Evolutionary conservation across 2,329 filamentous ascomycete genomes (phyloP), one percentile per base, ranked within the genome.

Genomic region (Phialophora verrucosa): DNA sequence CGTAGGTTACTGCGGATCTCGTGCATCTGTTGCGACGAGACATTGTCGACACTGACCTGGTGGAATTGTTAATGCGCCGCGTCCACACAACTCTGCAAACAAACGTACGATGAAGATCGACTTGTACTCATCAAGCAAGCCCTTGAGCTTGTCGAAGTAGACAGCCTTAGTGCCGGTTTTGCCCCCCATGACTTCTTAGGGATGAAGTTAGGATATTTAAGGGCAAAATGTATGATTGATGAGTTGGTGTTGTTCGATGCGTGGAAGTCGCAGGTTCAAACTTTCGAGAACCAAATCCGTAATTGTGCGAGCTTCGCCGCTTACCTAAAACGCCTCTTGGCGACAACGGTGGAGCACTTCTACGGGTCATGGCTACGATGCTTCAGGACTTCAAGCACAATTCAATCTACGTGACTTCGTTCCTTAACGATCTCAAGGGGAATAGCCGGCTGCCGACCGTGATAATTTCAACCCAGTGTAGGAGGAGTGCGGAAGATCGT

Each of bases 11-110:
- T 85, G 82, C 95, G 91, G 83, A 99, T 98, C 89, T 99, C 95
- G 92, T 99, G 95, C 96, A 99, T 99, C 90, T 99, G 96, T 90
- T 99, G 95, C 76, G 95, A 99, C 83, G 90, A 92, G 89, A 99
- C 95, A 99, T 98, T 99, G 92, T 98, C 70, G 63, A 73, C 72
- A 62, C 68, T 71, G 83, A 97, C 93, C 68, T 68, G 61, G 20
- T 29, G 29, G 23, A 51, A 29, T 32, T 49, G 62, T 70, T 62
- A 70, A 54, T 58, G 51, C n/a, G 35, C 51, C 32, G 27, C n/a
- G 20, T 23, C 8, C 8, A 53, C 20, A 35, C 35, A 25, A 6
- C 20, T 47, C 10, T 42, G 31, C 42, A 8, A n/a, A 29, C n/a
- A n/a, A 25, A 70, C 67, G 64, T 65, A 61, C 93, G 83, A 99